phyloP scores from a whole-genome alignment of 1,284 basidiomycete genomes.

The Coniferiporia weirii region DNA sequence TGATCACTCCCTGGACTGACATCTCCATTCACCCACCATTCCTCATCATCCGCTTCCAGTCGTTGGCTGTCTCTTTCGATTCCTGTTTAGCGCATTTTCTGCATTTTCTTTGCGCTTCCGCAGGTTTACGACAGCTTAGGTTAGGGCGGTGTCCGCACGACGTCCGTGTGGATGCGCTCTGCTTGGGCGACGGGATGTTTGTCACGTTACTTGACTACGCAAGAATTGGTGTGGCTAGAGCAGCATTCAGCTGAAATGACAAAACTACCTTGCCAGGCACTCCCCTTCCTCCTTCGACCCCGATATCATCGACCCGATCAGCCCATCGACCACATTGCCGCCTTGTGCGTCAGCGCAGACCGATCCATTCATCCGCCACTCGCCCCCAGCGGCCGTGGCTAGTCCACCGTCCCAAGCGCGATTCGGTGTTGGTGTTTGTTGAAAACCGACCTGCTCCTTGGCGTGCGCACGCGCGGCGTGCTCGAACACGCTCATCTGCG shows the following conservation, averaged over 20 bases:
- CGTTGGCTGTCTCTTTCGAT: constrained; percentile 1
- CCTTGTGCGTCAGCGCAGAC: constrained; percentile 2
- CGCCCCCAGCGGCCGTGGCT: constrained; percentile 2
- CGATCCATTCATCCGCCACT: background rate
- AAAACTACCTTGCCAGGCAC: background rate
- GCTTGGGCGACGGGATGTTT: background rate
- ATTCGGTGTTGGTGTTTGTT: background rate
- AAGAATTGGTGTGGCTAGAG: constrained; percentile 17
- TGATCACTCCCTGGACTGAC: background rate
- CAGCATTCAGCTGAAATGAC: constrained; percentile 2
- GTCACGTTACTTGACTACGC: background rate
- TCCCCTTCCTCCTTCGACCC: constrained; percentile 12
- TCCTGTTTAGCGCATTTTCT: background rate
- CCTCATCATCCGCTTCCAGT: background rate
- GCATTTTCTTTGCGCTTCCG: background rate
- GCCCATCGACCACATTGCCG: constrained; percentile 3
- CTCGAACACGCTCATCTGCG: background rate
- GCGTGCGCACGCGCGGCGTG: background rate
- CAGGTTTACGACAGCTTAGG: constrained; percentile 3
- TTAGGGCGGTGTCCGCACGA: background rate
- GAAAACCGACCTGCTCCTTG: background rate
- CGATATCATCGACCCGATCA: background rate
- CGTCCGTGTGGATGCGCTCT: background rate
- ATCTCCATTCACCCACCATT: background rate
- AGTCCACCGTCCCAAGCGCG: constrained; percentile 3